Evolutionary conservation across 2,329 filamentous ascomycete species (phyloP), one percentile per base, ranked within the genome.

Genomic region (Penicillium sp.): DNA sequence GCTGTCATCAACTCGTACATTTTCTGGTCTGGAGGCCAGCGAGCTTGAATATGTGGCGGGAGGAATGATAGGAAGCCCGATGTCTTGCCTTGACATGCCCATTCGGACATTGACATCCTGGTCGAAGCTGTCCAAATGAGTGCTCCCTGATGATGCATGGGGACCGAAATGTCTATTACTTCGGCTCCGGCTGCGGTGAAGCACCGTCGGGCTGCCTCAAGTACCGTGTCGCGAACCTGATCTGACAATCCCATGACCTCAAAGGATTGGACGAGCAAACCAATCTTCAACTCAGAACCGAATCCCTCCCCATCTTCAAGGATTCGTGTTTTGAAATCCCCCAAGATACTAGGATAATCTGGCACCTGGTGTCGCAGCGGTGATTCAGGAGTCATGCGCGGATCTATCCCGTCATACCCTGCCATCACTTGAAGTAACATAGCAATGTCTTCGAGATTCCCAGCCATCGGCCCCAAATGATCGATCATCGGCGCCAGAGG

Each of bases 381-480:
- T 1, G 74, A 71, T 57, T 74, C 71, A 8, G 76, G 75, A 1
- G 69, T 72, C 68, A 73, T 74, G 9, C 76, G 71, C 0, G 73
- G 67, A 62, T 84, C 81, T n/a, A 82, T 72, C 13, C 79, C 78
- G 63, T 84, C 81, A 47, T 74, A 74, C 1, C 81, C 81, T 3
- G 80, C 77, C 37, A 83, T 73, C 1, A 74, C 76, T 52, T 77
- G 68, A 4, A 82, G 69, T 19, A 81, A 60, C 1, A 74, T 37
- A 0, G 79, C 79, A 31, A 76, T 72, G 44, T 82, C 80, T 11
- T 71, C 60, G 0, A 82, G 65, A 0, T 69, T 77, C 10, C 66
- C 67, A 1, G 79, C 76, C 69, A 82, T 78, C 1, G 80, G 79
- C 0, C 78, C 78, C 10, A 75, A 67, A 58, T 81, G 77, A 59